phyloP scores from a whole-genome alignment of 805 yeast genomes.

The Candida nonsorbophila region DNA sequence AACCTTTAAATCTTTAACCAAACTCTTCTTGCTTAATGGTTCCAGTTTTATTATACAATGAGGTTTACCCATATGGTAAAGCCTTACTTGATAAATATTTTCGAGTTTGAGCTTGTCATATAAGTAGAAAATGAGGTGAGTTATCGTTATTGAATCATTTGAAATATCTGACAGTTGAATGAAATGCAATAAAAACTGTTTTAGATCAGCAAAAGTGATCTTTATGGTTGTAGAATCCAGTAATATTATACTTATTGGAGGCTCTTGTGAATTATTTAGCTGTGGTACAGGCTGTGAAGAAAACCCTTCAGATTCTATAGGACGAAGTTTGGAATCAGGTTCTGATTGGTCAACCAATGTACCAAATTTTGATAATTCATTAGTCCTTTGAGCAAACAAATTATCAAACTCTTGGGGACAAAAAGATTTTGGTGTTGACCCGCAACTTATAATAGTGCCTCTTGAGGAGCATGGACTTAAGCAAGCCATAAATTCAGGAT shows the following conservation, averaged over 20 bases:
- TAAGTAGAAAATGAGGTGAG: constrained; percentile 8
- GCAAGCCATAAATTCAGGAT: constrained; percentile 2
- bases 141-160: constrained; percentile 1
- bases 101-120: neutral
- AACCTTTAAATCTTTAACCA: constrained; percentile 5
- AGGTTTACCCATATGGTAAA: constrained; percentile 10
- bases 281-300: neutral
- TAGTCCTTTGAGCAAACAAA: constrained; percentile 5
- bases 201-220: neutral
- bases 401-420: constrained; percentile 7
- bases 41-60: constrained; percentile 1
- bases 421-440: constrained; percentile 3
- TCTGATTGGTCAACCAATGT: constrained; percentile 9
- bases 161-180: neutral
- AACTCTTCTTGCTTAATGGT: constrained; percentile 2
- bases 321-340: constrained; percentile 1
- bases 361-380: constrained; percentile 8
- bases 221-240: neutral
- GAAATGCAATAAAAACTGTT: constrained; percentile 1
- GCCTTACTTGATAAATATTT: constrained; percentile 2
- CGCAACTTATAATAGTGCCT: constrained; percentile 3
- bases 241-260: neutral
- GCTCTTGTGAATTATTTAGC: constrained; percentile 1
- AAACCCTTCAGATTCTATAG: constrained; percentile 2
- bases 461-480: constrained; percentile 9